phyloP scores from a whole-genome alignment of 768 basidiomycete genomes.

The Rhodosporidiobolus sp. region DNA sequence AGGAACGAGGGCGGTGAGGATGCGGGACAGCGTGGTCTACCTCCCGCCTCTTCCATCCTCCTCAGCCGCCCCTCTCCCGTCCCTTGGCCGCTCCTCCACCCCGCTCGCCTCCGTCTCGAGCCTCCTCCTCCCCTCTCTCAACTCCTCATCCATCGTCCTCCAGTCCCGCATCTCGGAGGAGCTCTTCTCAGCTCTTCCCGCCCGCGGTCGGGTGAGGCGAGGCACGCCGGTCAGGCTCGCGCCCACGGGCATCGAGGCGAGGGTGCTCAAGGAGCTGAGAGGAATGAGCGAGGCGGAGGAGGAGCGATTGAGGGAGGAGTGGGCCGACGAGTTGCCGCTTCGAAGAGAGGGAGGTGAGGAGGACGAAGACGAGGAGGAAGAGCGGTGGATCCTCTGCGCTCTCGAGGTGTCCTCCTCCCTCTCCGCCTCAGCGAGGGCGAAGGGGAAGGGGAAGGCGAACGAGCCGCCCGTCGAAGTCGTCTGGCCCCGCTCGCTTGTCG shows the following conservation, averaged over 20 bases:
- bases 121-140: constrained; percentile 7
- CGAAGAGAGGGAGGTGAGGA: background rate
- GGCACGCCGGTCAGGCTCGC: constrained; percentile 17
- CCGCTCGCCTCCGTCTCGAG: background rate
- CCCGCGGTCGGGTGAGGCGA: background rate
- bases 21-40: background rate
- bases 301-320: background rate
- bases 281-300: background rate
- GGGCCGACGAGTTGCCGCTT: constrained; percentile 1
- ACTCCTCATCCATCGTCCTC: constrained; percentile 11
- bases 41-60: constrained; percentile 3
- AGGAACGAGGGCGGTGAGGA: background rate
- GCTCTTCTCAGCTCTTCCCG: background rate
- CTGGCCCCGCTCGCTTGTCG: constrained; percentile 23
- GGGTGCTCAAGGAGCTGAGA: background rate
- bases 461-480: constrained; percentile 10
- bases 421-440: background rate
- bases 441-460: background rate
- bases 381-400: constrained; percentile 21
- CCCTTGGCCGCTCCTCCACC: background rate
- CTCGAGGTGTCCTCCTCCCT: constrained; percentile 4
- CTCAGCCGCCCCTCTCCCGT: background rate
- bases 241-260: constrained; percentile 12
- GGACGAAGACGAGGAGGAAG: background rate
- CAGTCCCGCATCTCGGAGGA: background rate